phyloP scores from a whole-genome alignment of 208 protist species.

The Wallacemonas sp. region DNA sequence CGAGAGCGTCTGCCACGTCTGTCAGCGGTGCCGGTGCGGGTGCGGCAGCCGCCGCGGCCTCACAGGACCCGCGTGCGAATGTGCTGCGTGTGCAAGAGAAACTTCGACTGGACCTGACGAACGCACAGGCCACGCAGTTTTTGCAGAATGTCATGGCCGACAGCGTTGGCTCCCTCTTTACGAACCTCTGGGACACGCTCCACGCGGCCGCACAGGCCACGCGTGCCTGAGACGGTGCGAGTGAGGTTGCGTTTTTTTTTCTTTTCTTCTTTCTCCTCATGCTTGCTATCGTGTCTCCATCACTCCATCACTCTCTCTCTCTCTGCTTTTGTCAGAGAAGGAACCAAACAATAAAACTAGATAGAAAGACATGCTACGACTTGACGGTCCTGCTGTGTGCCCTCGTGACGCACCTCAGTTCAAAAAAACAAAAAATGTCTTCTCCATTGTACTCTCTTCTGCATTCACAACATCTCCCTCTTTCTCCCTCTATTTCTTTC shows the following conservation, averaged over 20 bases:
- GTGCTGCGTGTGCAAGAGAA: constrained; percentile 93
- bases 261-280: background rate
- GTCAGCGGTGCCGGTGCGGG: background rate
- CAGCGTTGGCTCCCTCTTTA: constrained; percentile 92
- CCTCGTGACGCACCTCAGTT: no score
- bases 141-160: constrained; percentile 94
- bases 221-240: constrained; percentile 35
- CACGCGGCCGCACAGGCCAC: constrained; percentile 86
- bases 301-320: constrained; percentile 1
- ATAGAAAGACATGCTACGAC: no score
- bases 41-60: constrained; percentile 22
- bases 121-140: constrained; percentile 91
- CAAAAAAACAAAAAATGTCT: no score
- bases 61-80: constrained; percentile 54
- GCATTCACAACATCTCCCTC: background rate
- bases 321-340: background rate
- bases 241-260: no score
- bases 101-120: constrained; percentile 91
- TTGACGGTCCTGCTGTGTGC: no score
- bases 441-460: no score
- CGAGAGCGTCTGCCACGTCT: background rate
- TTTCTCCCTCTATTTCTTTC: background rate
- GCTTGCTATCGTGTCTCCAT: background rate
- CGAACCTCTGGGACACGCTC: constrained; percentile 90
- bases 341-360: no score